Evolutionary conservation across 495 filamentous ascomycete genomes (phyloP).

Genomic region (Penicillium ochrochloron): DNA sequence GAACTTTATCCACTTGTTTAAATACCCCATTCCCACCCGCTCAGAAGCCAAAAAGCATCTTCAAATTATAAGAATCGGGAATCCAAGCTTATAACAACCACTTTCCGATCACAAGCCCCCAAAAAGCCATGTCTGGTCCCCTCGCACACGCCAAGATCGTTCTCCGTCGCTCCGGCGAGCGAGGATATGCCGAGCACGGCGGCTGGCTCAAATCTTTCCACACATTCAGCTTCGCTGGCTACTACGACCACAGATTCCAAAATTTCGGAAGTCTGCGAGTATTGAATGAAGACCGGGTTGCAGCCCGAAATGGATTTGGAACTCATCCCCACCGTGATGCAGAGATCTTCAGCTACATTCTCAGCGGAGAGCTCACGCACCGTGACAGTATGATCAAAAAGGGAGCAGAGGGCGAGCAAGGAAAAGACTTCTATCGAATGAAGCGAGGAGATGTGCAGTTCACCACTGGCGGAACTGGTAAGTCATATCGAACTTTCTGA

Average conservation of each 20-base stretch:
- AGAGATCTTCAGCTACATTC: constrained; percentile 84
- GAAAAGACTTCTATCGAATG: constrained; percentile 69
- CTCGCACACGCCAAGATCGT: constrained; percentile 67
- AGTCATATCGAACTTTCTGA: constrained; percentile 13
- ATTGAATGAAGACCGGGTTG: constrained; percentile 82
- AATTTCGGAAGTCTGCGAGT: constrained; percentile 75
- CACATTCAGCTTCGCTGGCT: constrained; percentile 78
- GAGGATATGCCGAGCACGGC: constrained; percentile 76
- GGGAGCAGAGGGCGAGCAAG: constrained; percentile 55
- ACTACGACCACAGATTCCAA: constrained; percentile 66
- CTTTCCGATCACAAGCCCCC: neutral
- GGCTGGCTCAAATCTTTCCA: constrained; percentile 87
- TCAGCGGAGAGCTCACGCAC: constrained; percentile 79
- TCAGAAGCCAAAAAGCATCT: neutral
- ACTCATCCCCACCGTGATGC: constrained; percentile 81
- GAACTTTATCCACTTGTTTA: constrained; percentile 8
- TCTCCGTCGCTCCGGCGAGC: constrained; percentile 60
- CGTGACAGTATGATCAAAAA: constrained; percentile 73
- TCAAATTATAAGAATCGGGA: neutral
- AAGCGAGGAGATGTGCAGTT: constrained; percentile 81
- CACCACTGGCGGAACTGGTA: constrained; percentile 73
- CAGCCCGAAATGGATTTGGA: constrained; percentile 69
- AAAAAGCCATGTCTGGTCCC: constrained; percentile 53
- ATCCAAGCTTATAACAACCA: neutral
- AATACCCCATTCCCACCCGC: constrained; percentile 5